Evolutionary conservation across 1,139 yeast species (phyloP), one percentile per base, ranked within the genome.

Genomic region (Suhomyces terraborum): DNA sequence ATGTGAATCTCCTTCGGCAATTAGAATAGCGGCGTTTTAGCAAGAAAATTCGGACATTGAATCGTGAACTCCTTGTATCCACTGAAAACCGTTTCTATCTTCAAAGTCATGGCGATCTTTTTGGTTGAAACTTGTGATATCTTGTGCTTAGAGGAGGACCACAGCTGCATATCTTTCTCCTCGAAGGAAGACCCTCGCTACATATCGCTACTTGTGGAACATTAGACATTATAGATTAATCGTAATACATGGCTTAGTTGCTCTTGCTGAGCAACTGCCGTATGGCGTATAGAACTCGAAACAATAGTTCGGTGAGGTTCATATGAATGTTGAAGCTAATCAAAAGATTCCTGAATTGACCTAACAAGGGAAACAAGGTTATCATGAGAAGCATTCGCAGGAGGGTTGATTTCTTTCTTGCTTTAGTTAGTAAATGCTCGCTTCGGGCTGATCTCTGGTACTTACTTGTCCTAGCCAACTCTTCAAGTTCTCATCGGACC

Each of bases 301-400:
- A 27, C 18, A 54, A 35, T 27, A 55, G 51, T 42, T 53, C 61
- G 25, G 60, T 54, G 9, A 62, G 40, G 36, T 56, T 60, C 6
- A 64, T 35, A 20, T 22, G 35, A 17, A 32, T 23, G 27, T 32
- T 32, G 27, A 20, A 14, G n/a, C 27, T 32, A 21, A 32, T 12
- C n/a, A 48, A 52, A 35, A 60, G 52, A 53, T 50, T 62, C 64
- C 53, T 67, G 64, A 55, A 67, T 59, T 55, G 78, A 66, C 46
- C 62, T 63, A 62, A 69, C 77, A 61, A 75, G 70, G 67, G 78
- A 55, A 53, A 74, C 66, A 64, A 75, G 73, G 59, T 70, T 69
- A 58, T 65, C 66, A 58, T 62, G 68, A 59, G 74, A 57, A 61
- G 77, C 73, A 61, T 67, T 63, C 56, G 68, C 64, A 49, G 80